phyloP scores from a whole-genome alignment of 2,329 filamentous ascomycete species.

The Hansfordia pulvinata region DNA sequence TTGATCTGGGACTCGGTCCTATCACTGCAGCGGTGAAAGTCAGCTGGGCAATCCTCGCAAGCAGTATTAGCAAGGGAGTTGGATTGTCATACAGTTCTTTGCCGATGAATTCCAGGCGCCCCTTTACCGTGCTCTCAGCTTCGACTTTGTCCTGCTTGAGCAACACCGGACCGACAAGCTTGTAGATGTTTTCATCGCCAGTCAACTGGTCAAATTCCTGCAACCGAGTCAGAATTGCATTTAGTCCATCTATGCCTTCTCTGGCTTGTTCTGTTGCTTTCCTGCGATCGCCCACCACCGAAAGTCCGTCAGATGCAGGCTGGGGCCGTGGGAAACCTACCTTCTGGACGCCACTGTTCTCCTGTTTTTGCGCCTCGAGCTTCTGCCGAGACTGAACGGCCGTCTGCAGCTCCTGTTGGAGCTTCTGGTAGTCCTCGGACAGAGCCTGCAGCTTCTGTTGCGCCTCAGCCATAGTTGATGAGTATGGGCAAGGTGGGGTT shows the following conservation, averaged over 20 bases:
- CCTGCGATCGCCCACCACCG: too few species aligned
- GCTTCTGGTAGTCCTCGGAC: constrained; percentile 74
- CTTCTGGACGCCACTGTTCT: constrained; percentile 79
- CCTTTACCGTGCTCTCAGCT: constrained; percentile 81
- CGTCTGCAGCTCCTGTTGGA: constrained; percentile 76
- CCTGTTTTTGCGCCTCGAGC: constrained; percentile 85
- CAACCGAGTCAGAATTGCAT: neutral
- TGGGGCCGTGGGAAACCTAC: too few species aligned
- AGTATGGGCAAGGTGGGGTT: too few species aligned
- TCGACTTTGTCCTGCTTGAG: constrained; percentile 90
- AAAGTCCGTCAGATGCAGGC: too few species aligned
- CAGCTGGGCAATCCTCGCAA: too few species aligned
- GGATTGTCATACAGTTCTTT: constrained; percentile 66
- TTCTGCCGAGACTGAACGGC: constrained; percentile 72
- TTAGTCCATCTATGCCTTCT: too few species aligned
- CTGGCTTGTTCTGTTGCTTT: too few species aligned
- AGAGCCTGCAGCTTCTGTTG: constrained; percentile 71
- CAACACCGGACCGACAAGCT: constrained; percentile 82
- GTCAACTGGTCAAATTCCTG: constrained; percentile 73
- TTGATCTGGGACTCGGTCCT: constrained; percentile 35
- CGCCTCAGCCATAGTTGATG: constrained; percentile 48
- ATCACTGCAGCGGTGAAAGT: constrained; percentile 10
- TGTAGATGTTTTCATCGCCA: constrained; percentile 85
- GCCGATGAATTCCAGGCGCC: constrained; percentile 79
- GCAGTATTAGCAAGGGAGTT: constrained; percentile 1